These are phyloP conservation scores for Didymellaceae sp. DNA, from an alignment of 2,329 filamentous ascomycete species.

Conservation along the genomic window DNA sequence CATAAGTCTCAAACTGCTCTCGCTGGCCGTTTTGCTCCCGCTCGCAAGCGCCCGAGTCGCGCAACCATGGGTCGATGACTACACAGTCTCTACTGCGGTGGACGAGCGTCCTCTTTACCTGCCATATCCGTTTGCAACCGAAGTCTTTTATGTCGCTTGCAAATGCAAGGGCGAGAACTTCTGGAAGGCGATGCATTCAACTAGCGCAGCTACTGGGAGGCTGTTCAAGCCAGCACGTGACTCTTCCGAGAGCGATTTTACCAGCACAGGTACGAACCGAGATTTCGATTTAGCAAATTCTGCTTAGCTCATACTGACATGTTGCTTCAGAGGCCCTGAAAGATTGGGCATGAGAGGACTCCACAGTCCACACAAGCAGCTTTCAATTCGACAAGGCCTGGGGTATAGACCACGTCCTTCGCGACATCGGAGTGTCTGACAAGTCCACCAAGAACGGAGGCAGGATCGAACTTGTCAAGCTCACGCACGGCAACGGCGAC, in stretches of 20 bases:
- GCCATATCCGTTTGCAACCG: slow-evolving; percentile 1
- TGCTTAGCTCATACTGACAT: background rate
- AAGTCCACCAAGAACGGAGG: slow-evolving; percentile 7
- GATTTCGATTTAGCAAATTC: too few relatives aligned
- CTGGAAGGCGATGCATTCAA: slow-evolving; percentile 5
- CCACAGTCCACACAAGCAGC: background rate
- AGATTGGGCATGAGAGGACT: slow-evolving; percentile 6
- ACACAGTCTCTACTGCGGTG: background rate
- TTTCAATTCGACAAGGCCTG: slow-evolving; percentile 1
- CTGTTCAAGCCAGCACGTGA: slow-evolving; percentile 6
- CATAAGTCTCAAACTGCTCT: too few relatives aligned
- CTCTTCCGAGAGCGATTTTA: slow-evolving; percentile 5
- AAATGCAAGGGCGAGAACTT: slow-evolving; percentile 15
- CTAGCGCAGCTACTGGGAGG: slow-evolving; percentile 1
- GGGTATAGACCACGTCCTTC: slow-evolving; percentile 8
- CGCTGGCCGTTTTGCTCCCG: background rate
- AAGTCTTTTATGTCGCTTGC: background rate
- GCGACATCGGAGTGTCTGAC: slow-evolving; percentile 7
- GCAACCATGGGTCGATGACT: background rate
- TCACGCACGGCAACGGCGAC: slow-evolving; percentile 7
- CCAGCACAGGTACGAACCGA: background rate
- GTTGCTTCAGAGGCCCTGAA: background rate
- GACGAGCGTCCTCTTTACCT: background rate
- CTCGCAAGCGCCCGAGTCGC: background rate
- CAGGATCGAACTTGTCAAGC: background rate